Percentiles rank a stretch among this genome's conserved stretches.
Evolutionary conservation across 208 protist genomes (phyloP).

Genomic region (Angomonas ambiguus): DNA sequence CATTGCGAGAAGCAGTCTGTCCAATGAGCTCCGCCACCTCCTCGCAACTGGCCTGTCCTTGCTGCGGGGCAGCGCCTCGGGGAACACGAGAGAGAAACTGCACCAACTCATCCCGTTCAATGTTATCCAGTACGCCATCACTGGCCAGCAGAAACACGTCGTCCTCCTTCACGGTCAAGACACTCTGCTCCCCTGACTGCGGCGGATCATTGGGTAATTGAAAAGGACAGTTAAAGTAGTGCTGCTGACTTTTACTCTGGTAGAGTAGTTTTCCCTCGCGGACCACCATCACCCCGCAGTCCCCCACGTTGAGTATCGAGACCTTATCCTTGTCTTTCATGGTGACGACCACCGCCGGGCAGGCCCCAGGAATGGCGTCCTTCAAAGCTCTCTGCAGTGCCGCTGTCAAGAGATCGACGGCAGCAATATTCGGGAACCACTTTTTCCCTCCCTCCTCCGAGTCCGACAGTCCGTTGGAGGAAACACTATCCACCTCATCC

Average conservation of each 20-base stretch:
- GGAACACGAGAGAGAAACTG: conserved; percentile 37
- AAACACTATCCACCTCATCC: too few relatives aligned
- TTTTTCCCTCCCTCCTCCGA: not conserved
- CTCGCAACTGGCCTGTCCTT: conserved; percentile 39
- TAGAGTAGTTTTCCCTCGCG: conserved; percentile 60
- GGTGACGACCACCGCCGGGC: conserved; percentile 65
- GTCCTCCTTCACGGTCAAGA: conserved; percentile 50
- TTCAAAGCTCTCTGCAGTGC: conserved; percentile 27
- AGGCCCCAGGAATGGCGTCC: conserved; percentile 37
- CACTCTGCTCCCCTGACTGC: conserved; percentile 47
- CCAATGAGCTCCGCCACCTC: conserved; percentile 58
- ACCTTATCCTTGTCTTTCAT: conserved; percentile 45
- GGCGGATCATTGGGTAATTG: conserved; percentile 77
- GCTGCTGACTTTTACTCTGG: conserved; percentile 65
- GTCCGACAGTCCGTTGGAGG: too few relatives aligned
- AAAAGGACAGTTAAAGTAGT: conserved; percentile 86
- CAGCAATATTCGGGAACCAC: conserved; percentile 17
- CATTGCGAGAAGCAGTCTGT: conserved; percentile 50
- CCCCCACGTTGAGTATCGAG: conserved; percentile 83
- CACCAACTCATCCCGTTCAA: conserved; percentile 60
- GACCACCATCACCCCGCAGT: conserved; percentile 74
- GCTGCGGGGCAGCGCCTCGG: conserved; percentile 11
- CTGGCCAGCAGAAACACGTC: conserved; percentile 78
- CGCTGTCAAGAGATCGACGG: conserved; percentile 54
- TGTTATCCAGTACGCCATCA: conserved; percentile 84